Percentiles rank a stretch among this genome's conserved stretches.
Conservation (phyloP, 2,329 filamentous ascomycete genomes). For the Claviceps paspali region DNA sequence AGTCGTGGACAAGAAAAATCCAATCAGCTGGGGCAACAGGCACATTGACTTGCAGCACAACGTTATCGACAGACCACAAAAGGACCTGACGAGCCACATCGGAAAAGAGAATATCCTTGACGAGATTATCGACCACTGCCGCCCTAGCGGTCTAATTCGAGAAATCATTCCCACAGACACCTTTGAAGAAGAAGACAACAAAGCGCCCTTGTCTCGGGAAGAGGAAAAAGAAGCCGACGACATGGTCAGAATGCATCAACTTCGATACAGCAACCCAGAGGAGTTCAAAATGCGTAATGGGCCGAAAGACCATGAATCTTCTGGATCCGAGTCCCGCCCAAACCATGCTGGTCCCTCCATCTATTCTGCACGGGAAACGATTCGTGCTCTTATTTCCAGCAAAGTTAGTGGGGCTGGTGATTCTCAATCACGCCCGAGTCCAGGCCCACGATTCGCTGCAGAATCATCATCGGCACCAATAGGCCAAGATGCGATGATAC, state of each 20-base stretch:
- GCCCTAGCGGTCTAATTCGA: conserved; percentile 23
- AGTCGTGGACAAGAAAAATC: conserved; percentile 73
- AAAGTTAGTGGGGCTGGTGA: conserved; percentile 2
- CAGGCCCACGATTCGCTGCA: neutral
- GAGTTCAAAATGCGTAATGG: conserved; percentile 14
- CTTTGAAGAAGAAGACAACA: conserved; percentile 54
- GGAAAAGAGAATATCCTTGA: conserved; percentile 52
- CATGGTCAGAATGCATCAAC: conserved; percentile 18
- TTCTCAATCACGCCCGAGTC: neutral
- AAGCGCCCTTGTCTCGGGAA: conserved; percentile 37
- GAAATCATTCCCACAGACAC: conserved; percentile 54
- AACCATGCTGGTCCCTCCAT: neutral
- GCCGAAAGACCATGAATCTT: neutral
- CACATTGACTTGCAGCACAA: conserved; percentile 41
- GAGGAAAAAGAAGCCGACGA: conserved; percentile 40
- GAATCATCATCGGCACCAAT: neutral
- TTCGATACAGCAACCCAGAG: conserved; percentile 19
- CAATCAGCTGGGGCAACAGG: conserved; percentile 47
- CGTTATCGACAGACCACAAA: conserved; percentile 34
- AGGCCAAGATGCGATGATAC: neutral
- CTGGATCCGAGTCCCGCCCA: neutral
- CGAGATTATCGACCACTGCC: conserved; percentile 24
- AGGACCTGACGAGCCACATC: conserved; percentile 34
- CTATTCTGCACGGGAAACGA: neutral
- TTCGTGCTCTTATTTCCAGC: neutral